Conservation (phyloP, 306 rosid species). For the Amphicarpaea edgeworthii region DNA sequence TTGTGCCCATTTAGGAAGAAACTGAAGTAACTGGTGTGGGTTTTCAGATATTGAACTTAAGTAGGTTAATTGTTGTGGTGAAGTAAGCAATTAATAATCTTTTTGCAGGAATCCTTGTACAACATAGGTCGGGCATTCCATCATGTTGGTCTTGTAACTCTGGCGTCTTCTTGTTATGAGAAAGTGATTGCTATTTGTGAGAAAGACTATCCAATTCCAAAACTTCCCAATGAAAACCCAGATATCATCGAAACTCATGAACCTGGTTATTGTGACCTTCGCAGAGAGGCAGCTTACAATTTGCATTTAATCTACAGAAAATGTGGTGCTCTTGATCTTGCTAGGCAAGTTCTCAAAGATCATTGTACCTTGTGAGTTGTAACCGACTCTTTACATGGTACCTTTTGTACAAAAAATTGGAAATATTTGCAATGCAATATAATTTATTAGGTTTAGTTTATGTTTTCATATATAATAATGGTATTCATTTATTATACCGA, state of each 20-base stretch:
- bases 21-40: not conserved
- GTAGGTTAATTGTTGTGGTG: not conserved
- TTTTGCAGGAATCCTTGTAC: constrained; percentile 77
- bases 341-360: constrained; percentile 82
- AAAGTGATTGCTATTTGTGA: constrained; percentile 68
- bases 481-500: not conserved
- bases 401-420: not conserved
- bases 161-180: constrained; percentile 74
- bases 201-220: constrained; percentile 76
- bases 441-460: constrained; percentile 7
- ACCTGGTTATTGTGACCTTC: constrained; percentile 77
- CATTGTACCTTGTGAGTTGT: constrained; percentile 67
- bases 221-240: constrained; percentile 67
- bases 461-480: not conserved
- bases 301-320: constrained; percentile 83
- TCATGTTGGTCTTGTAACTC: constrained; percentile 80
- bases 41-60: not conserved
- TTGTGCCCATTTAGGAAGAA: constrained; percentile 29
- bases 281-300: constrained; percentile 89
- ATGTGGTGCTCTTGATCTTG: constrained; percentile 92
- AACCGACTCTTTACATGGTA: not conserved
- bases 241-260: constrained; percentile 48
- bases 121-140: constrained; percentile 87
- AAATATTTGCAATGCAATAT: not conserved
- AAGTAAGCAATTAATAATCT: not conserved